Conservation (phyloP, 2,329 filamentous ascomycete genomes). For the Xylaria polymorpha region DNA sequence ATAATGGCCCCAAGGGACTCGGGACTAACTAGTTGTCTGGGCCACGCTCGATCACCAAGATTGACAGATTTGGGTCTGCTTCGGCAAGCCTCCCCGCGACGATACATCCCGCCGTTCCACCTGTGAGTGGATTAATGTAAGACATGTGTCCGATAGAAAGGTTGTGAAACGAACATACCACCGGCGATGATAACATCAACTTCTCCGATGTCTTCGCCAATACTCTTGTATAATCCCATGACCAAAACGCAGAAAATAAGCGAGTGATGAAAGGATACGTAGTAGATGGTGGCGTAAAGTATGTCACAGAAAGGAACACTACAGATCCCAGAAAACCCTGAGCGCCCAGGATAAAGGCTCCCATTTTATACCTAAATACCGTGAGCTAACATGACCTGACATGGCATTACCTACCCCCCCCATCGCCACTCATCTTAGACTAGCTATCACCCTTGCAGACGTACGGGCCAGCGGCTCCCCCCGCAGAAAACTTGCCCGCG, state of each 20-base stretch:
- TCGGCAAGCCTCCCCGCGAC: slow-evolving; percentile 40
- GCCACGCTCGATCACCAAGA: slow-evolving; percentile 42
- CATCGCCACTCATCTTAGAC: neutral
- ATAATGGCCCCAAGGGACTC: too few relatives aligned
- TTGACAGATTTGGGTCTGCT: slow-evolving; percentile 39
- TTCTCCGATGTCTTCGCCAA: slow-evolving; percentile 41
- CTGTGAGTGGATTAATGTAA: slow-evolving; percentile 26
- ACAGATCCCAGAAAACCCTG: neutral
- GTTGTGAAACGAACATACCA: slow-evolving; percentile 37
- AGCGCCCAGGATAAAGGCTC: neutral
- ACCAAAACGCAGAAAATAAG: neutral
- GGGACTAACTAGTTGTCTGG: slow-evolving; percentile 37
- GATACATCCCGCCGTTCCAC: slow-evolving; percentile 41
- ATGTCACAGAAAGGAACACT: neutral
- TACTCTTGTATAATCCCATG: slow-evolving; percentile 45
- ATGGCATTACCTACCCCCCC: neutral
- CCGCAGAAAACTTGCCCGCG: neutral
- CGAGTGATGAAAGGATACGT: neutral
- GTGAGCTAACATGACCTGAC: neutral
- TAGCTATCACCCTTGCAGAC: neutral
- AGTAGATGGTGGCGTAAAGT: neutral
- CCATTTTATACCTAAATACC: neutral
- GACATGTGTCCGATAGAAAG: neutral
- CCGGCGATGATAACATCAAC: slow-evolving; percentile 49
- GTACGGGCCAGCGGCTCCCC: neutral